Conservation (phyloP, 306 rosid species). For the Dalbergia cochinchinensis region DNA sequence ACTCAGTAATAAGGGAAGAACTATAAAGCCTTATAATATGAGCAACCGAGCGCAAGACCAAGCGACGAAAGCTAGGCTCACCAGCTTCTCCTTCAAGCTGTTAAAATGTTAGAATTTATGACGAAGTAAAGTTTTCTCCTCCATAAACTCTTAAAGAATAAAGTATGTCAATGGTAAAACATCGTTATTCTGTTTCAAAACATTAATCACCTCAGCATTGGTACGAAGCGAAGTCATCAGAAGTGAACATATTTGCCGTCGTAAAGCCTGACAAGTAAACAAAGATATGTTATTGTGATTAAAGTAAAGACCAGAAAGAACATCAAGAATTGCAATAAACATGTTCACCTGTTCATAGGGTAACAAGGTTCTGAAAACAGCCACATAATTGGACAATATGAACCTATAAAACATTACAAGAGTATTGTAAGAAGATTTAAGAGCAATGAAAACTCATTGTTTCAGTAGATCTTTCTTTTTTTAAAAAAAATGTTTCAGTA, state of each 20-base stretch:
- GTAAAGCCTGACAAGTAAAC: slow-evolving; percentile 71
- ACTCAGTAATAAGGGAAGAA: slow-evolving; percentile 92
- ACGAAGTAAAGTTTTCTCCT: slow-evolving; percentile 26
- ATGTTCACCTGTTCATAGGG: slow-evolving; percentile 89
- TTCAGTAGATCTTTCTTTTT: not conserved
- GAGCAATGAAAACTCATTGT: slow-evolving; percentile 32
- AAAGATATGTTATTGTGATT: slow-evolving; percentile 38
- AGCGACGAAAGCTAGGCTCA: slow-evolving; percentile 91
- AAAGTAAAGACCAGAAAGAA: slow-evolving; percentile 37
- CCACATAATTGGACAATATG: slow-evolving; percentile 87
- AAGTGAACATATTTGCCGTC: slow-evolving; percentile 85
- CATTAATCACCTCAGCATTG: slow-evolving; percentile 79
- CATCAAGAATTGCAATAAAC: slow-evolving; percentile 34
- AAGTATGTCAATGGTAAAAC: slow-evolving; percentile 22
- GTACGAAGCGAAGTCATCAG: slow-evolving; percentile 96
- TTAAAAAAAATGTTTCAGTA: not conserved
- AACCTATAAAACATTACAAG: slow-evolving; percentile 61
- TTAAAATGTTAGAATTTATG: slow-evolving; percentile 42
- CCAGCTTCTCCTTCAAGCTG: slow-evolving; percentile 98
- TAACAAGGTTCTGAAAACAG: slow-evolving; percentile 78
- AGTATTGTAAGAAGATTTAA: slow-evolving; percentile 40
- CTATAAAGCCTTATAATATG: slow-evolving; percentile 97
- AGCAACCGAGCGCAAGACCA: slow-evolving; percentile 98
- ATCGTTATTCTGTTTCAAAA: slow-evolving; percentile 38
- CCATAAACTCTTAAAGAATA: slow-evolving; percentile 35